phyloP scores from a whole-genome alignment of 106 monocot genomes.

The Dioscorea zingiberensis region DNA sequence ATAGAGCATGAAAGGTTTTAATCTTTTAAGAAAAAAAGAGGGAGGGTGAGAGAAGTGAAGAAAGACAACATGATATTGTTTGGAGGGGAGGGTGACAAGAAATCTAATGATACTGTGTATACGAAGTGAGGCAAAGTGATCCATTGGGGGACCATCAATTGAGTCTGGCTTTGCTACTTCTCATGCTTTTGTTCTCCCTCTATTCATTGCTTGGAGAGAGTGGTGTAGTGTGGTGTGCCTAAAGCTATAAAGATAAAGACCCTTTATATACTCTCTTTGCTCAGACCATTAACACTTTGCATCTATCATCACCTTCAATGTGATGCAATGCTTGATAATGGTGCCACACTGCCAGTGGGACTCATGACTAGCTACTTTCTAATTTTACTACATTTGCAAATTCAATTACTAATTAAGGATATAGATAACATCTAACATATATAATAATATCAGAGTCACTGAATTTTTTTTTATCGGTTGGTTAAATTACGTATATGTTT shows the following conservation, averaged over 20 bases:
- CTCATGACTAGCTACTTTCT: too few species aligned
- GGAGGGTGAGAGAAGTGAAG: background rate
- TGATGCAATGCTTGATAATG: too few species aligned
- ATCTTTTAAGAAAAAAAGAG: conserved; percentile 3
- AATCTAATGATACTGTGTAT: conserved; percentile 19
- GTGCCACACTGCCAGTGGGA: too few species aligned
- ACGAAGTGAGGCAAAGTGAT: conserved; percentile 16
- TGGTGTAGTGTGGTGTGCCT: background rate
- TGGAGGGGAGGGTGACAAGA: conserved; percentile 17
- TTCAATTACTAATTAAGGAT: too few species aligned
- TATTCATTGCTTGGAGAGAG: conserved; percentile 1
- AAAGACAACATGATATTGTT: conserved; percentile 29
- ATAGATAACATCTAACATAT: too few species aligned
- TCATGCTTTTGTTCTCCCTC: background rate
- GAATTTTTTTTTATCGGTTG: too few species aligned
- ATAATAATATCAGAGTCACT: too few species aligned
- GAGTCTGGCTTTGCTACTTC: background rate
- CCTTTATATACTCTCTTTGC: background rate
- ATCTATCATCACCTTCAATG: background rate
- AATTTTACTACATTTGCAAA: too few species aligned
- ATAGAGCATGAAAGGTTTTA: background rate
- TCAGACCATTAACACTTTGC: background rate
- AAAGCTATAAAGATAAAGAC: background rate
- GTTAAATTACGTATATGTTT: too few species aligned
- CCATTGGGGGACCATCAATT: conserved; percentile 7